A percentile compares a stretch with the other conserved stretches of the same genome.
Conservation (phyloP, 768 basidiomycete genomes). For the Pleurotus citrinopileatus region DNA sequence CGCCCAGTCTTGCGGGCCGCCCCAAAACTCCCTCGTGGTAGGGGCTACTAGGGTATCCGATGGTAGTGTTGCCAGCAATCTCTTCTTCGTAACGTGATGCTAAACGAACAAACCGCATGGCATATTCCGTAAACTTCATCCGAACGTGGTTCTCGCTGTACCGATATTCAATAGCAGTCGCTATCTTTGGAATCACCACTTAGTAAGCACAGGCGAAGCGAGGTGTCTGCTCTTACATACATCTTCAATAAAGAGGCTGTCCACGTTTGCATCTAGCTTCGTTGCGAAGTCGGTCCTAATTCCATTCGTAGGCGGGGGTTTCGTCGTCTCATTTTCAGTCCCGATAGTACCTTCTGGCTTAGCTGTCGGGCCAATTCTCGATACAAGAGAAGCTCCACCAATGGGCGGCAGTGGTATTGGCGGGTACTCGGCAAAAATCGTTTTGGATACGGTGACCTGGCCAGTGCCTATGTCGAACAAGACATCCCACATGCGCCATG, state of each 20-base stretch:
- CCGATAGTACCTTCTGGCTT: conserved; percentile 41
- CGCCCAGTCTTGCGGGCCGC: conserved; percentile 40
- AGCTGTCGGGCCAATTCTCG: conserved; percentile 35
- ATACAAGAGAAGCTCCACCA: conserved; percentile 30
- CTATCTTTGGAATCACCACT: conserved; percentile 38
- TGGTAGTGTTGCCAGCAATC: conserved; percentile 50
- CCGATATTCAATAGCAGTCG: conserved; percentile 58
- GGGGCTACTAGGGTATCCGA: conserved; percentile 48
- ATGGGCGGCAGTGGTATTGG: conserved; percentile 25
- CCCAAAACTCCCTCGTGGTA: conserved; percentile 29
- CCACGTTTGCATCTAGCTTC: conserved; percentile 41
- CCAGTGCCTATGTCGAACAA: conserved; percentile 71
- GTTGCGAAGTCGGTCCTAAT: conserved; percentile 36
- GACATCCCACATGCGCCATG: conserved; percentile 66
- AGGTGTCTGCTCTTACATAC: conserved; percentile 46
- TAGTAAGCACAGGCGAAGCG: background rate
- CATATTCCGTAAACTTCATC: conserved; percentile 65
- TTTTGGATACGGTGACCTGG: conserved; percentile 63
- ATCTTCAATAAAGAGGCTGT: conserved; percentile 73
- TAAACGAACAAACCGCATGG: conserved; percentile 60
- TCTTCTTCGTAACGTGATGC: conserved; percentile 69
- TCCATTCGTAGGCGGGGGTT: conserved; percentile 23
- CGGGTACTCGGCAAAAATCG: conserved; percentile 44
- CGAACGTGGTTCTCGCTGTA: conserved; percentile 68
- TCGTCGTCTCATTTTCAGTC: conserved; percentile 41